Evolutionary conservation across 805 yeast species (phyloP).

Genomic region (Metschnikowia koreensis): DNA sequence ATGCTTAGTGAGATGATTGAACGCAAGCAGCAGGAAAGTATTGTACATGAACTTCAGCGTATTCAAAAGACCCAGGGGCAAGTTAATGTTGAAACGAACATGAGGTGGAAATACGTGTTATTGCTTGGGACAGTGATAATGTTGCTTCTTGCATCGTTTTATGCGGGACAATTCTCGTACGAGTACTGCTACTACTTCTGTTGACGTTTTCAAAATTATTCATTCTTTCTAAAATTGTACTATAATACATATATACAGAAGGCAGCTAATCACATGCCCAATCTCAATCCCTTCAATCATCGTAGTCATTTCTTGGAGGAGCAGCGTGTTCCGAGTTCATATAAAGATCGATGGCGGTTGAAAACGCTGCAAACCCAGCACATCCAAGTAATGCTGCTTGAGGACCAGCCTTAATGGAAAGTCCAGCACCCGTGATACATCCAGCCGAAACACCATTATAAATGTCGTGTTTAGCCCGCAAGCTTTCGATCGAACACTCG

Average conservation of each 20-base stretch:
- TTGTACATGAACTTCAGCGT: constrained; percentile 25
- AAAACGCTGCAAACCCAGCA: constrained; percentile 96
- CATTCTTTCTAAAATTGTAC: constrained; percentile 3
- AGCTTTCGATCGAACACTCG: constrained; percentile 21
- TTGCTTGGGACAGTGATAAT: constrained; percentile 9
- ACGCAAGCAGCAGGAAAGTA: constrained; percentile 13
- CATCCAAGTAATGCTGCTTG: constrained; percentile 89
- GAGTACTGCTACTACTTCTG: constrained; percentile 43
- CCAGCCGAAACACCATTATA: constrained; percentile 93
- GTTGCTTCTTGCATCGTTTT: constrained; percentile 23
- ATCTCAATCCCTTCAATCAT: constrained; percentile 32
- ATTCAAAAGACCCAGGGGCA: constrained; percentile 14
- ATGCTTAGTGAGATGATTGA: constrained; percentile 10
- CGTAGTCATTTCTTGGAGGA: constrained; percentile 89
- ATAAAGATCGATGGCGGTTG: constrained; percentile 58
- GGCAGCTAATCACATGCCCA: neutral
- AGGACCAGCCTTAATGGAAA: constrained; percentile 91
- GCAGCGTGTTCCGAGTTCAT: constrained; percentile 20
- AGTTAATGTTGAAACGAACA: neutral
- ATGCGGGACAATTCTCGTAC: constrained; percentile 33
- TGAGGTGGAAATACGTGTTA: neutral
- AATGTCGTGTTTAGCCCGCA: constrained; percentile 66
- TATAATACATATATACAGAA: constrained; percentile 12
- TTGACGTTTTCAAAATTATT: constrained; percentile 9
- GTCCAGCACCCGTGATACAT: constrained; percentile 94